Evolutionary conservation across 1,139 yeast genomes (phyloP).

Genomic region (Magnusiomyces suaveolens): DNA sequence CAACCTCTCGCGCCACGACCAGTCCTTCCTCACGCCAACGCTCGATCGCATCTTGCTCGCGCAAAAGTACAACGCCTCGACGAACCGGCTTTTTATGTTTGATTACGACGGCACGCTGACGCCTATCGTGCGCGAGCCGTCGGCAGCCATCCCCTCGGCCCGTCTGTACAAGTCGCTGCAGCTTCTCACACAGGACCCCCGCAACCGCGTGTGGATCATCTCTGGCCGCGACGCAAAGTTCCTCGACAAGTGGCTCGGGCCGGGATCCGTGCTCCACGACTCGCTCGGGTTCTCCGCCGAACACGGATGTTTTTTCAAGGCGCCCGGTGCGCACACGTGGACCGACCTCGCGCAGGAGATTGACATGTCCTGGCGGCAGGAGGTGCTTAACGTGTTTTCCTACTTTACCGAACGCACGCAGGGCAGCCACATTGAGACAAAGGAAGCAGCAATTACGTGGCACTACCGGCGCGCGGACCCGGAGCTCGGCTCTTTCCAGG

Average conservation of each 20-base stretch:
- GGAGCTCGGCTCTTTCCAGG: constrained; percentile 80
- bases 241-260: constrained; percentile 80
- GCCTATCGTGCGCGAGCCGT: constrained; percentile 91
- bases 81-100: constrained; percentile 70
- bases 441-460: constrained; percentile 97
- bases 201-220: constrained; percentile 86
- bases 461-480: constrained; percentile 94
- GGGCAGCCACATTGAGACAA: constrained; percentile 76
- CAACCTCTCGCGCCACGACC: constrained; percentile 39
- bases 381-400: constrained; percentile 63
- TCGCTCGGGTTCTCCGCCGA: constrained; percentile 83
- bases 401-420: constrained; percentile 81
- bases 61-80: constrained; percentile 46
- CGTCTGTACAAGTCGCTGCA: constrained; percentile 53
- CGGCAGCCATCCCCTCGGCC: constrained; percentile 90
- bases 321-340: constrained; percentile 57
- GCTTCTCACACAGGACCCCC: constrained; percentile 60
- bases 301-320: constrained; percentile 91
- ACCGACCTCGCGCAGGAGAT: constrained; percentile 67
- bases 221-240: constrained; percentile 92
- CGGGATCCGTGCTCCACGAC: constrained; percentile 6
- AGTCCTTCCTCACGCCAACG: constrained; percentile 66
- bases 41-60: constrained; percentile 56
- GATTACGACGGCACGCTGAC: constrained; percentile 97
- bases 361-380: constrained; percentile 91